A percentile compares a stretch with the other conserved stretches of the same genome.
These are phyloP conservation scores for Pythium utonaiense DNA, from an alignment of 352 stramenopile species.

Conservation along the genomic window DNA sequence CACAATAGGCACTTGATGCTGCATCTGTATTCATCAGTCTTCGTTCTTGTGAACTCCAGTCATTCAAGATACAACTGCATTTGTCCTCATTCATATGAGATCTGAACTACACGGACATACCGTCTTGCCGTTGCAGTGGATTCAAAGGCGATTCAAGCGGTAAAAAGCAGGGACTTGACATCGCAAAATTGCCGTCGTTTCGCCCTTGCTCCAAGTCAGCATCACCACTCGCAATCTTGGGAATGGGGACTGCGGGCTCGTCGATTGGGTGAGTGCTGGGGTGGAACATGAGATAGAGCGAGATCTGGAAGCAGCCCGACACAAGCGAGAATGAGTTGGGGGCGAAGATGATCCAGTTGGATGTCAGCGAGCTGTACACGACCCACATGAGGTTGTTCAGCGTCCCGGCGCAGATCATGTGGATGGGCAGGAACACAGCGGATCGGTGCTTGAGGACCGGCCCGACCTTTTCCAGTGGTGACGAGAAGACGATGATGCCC, in stretches of 20 bases:
- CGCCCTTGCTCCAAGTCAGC: neutral
- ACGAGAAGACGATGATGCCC: conserved; percentile 47
- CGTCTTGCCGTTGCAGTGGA: neutral
- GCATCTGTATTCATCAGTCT: no score
- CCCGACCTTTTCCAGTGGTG: conserved; percentile 48
- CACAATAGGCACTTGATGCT: no score
- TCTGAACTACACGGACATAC: neutral
- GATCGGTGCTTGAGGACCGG: conserved; percentile 46
- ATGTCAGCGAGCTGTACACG: conserved; percentile 40
- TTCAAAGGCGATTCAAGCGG: neutral
- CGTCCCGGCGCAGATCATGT: conserved; percentile 39
- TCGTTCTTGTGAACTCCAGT: no score
- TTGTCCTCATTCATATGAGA: no score
- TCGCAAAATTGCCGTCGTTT: neutral
- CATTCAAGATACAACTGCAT: no score
- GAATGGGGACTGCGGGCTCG: neutral
- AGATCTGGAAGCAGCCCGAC: conserved; percentile 32
- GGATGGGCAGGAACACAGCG: conserved; percentile 47
- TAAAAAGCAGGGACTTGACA: neutral
- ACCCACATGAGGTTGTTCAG: conserved; percentile 52
- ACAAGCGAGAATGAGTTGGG: conserved; percentile 37
- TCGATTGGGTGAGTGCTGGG: conserved; percentile 32
- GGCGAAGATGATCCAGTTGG: conserved; percentile 53
- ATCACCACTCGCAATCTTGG: neutral
- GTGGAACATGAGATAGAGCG: conserved; percentile 43